phyloP scores from a whole-genome alignment of 345 rosid genomes.

The Eucalyptus polybractea region DNA sequence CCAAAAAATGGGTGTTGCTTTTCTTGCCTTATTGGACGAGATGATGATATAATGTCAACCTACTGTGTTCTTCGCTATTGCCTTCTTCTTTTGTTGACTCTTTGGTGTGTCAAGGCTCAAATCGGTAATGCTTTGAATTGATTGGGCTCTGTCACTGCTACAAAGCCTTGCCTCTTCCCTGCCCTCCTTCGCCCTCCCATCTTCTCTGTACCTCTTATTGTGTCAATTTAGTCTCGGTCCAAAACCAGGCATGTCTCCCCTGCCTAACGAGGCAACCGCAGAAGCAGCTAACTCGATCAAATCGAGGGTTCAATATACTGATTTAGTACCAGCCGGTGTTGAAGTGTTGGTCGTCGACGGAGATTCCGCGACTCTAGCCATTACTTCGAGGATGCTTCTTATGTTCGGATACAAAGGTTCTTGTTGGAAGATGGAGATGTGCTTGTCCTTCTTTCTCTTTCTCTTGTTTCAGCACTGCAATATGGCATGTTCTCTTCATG shows the following conservation, averaged over 20 bases:
- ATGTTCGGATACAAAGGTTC: constrained; percentile 28
- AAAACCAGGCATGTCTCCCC: neutral
- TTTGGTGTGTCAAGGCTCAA: neutral
- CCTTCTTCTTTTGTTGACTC: neutral
- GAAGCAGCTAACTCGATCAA: neutral
- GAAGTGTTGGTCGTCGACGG: neutral
- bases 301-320: neutral
- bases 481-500: neutral
- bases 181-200: neutral
- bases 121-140: neutral
- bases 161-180: neutral
- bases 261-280: neutral
- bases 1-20: neutral
- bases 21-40: neutral
- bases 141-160: neutral
- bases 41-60: neutral
- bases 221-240: neutral
- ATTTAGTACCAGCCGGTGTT: neutral
- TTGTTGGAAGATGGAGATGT: neutral
- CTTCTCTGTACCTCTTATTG: neutral
- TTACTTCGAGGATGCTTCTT: constrained; percentile 23
- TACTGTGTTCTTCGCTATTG: neutral
- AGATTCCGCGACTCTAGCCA: constrained; percentile 20
- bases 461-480: neutral
- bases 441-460: neutral